A percentile compares a stretch with the other conserved stretches of the same genome.
Conservation (phyloP, 805 yeast species). For the Candida endomychidarum region DNA sequence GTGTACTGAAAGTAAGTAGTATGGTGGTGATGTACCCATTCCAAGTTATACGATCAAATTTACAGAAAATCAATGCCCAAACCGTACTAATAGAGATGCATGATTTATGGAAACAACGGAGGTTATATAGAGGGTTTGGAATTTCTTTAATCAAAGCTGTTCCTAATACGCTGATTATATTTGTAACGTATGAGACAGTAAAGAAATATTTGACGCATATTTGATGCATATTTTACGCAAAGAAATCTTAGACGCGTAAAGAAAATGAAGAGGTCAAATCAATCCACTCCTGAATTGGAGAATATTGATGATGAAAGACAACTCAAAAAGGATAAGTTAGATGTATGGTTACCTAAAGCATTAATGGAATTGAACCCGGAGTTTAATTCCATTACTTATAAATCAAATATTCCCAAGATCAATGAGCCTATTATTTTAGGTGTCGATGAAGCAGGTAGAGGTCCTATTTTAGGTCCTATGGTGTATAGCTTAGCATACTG, state of each 20-base stretch:
- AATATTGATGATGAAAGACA: neutral
- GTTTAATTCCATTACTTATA: conserved; percentile 48
- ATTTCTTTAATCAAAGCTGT: conserved; percentile 80
- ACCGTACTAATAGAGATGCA: conserved; percentile 30
- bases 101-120: conserved; percentile 49
- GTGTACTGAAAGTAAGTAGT: conserved; percentile 66
- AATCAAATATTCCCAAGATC: conserved; percentile 48
- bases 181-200: conserved; percentile 75
- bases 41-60: conserved; percentile 74
- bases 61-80: conserved; percentile 49
- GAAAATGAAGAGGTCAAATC: conserved; percentile 8
- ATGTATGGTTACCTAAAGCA: conserved; percentile 36
- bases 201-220: conserved; percentile 18
- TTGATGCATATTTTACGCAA: no score
- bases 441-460: conserved; percentile 98
- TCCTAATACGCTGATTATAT: conserved; percentile 92
- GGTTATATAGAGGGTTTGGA: conserved; percentile 76
- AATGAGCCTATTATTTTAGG: conserved; percentile 60
- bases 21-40: conserved; percentile 75
- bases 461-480: conserved; percentile 98
- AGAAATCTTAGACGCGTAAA: conserved; percentile 14
- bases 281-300: conserved; percentile 4
- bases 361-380: conserved; percentile 26
- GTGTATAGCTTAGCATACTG: conserved; percentile 90
- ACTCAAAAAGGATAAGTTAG: conserved; percentile 1